Percentiles rank a stretch among this genome's conserved stretches.
These are phyloP conservation scores for Epithemia pelagica DNA, from an alignment of 108 stramenopile species.

Conservation along the genomic window DNA sequence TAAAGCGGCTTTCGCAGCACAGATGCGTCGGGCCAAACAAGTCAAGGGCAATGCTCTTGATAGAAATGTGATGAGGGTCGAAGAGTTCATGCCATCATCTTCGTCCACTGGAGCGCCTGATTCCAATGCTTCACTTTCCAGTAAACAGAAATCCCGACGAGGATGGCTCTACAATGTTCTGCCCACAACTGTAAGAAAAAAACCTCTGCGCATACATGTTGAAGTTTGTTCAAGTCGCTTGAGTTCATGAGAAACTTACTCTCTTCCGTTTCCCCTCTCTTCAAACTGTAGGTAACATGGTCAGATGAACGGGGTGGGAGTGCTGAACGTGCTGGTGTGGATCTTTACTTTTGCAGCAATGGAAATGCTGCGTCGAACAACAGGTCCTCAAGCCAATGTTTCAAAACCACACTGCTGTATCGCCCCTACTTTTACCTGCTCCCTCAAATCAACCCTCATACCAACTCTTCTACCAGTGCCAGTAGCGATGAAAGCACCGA, in stretches of 20 bases:
- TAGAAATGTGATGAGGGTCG: neutral
- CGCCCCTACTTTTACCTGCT: conserved; percentile 93
- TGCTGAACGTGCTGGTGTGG: conserved; percentile 71
- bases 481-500: neutral
- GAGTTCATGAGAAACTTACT: conserved; percentile 6
- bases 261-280: conserved; percentile 9
- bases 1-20: neutral
- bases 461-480: neutral
- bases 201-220: neutral
- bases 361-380: conserved; percentile 30
- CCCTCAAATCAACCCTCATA: conserved; percentile 13
- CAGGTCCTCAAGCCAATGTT: conserved; percentile 32
- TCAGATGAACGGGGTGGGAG: conserved; percentile 24
- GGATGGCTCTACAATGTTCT: conserved; percentile 93
- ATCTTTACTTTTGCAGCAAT: conserved; percentile 81
- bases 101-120: neutral
- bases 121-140: too few relatives aligned
- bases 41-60: neutral
- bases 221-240: neutral
- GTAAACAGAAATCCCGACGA: conserved; percentile 18
- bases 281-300: neutral
- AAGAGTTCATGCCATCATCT: neutral
- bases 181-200: conserved; percentile 69
- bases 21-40: neutral
- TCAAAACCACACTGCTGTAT: conserved; percentile 86